Percentiles rank a stretch among this genome's conserved stretches.
Conservation (phyloP, 805 yeast species). For the Candida morakotiae region DNA sequence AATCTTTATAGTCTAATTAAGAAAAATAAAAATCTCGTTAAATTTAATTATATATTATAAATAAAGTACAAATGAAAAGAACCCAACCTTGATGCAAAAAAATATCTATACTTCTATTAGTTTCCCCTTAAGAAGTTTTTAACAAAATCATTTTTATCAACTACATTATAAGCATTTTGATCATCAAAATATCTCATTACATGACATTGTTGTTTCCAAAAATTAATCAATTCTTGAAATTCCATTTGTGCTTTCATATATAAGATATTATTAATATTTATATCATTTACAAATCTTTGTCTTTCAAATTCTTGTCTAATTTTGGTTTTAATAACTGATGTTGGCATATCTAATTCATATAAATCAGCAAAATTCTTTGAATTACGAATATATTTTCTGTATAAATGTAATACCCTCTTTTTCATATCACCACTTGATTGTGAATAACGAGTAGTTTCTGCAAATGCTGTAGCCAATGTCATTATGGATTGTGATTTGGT, state of each 20-base stretch:
- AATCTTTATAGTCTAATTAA: constrained; percentile 3
- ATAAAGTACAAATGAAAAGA: neutral
- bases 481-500: no score
- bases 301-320: constrained; percentile 89
- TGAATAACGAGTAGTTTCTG: constrained; percentile 72
- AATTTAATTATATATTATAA: constrained; percentile 1
- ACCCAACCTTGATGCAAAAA: constrained; percentile 3
- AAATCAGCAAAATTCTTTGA: constrained; percentile 56
- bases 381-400: constrained; percentile 68
- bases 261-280: constrained; percentile 62
- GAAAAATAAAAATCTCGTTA: neutral
- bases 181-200: constrained; percentile 78
- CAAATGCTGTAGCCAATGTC: constrained; percentile 79
- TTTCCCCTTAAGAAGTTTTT: constrained; percentile 71
- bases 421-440: constrained; percentile 58
- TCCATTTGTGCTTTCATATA: constrained; percentile 87
- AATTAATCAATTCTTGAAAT: constrained; percentile 80
- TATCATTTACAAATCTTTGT: constrained; percentile 66
- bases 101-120: constrained; percentile 10
- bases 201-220: constrained; percentile 88
- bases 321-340: constrained; percentile 74
- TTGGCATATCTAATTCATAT: constrained; percentile 73
- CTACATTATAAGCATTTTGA: constrained; percentile 51
- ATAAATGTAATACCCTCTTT: constrained; percentile 60
- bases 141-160: constrained; percentile 59